Base-by-base conservation (phyloP, 1,139 yeast genomes). In the Geotrichum phurueaensis region DNA sequence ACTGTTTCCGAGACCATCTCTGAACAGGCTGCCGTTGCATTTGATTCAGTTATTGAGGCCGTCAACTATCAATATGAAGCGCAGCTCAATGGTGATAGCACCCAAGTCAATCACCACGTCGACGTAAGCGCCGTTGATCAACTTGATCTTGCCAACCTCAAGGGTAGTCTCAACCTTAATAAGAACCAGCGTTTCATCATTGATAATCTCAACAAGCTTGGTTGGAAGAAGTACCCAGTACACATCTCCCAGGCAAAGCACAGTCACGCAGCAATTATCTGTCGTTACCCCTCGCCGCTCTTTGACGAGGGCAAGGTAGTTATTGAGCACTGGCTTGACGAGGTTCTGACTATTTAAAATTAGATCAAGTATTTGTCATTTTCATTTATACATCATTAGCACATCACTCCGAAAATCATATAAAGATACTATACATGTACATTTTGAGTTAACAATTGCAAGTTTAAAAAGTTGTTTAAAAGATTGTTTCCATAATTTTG, bases 261-360 rank as follows among this genome's bases (percentile, higher is more conserved):
- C 56, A 81, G 95, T 0, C 96, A 89, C 69, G 90, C 96, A 1
- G 96, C 94, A 1, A 86, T 89, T 1, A 87, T 89, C 62, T 88
- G 85, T 49, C 79, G 96, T 60, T 81, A 79, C 62, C 73, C 74
- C 15, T 76, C 76, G 51, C 81, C 81, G 25, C 72, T 77, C 25
- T 84, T 81, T 63, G 82, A 76, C 43, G 96, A 89, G 71, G 96
- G 96, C 0, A 81, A 84, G 68, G 70, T 78, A 0, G 88, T 87
- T 3, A 81, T 89, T 22, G 73, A 73, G 51, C 96, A 89, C 71
- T 86, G 88, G 79, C 75, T 86, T 15, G 75, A 79, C 36, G 70
- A 75, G 31, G 57, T 56, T 13, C 60, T 55, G 45, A 52, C 13
- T 31, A 43, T 49, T n/a, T 56, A 49, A n/a, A 3, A 2, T 15